These are phyloP conservation scores for Tulasnella sp. DNA, from an alignment of 768 basidiomycete species.

Conservation along the genomic window DNA sequence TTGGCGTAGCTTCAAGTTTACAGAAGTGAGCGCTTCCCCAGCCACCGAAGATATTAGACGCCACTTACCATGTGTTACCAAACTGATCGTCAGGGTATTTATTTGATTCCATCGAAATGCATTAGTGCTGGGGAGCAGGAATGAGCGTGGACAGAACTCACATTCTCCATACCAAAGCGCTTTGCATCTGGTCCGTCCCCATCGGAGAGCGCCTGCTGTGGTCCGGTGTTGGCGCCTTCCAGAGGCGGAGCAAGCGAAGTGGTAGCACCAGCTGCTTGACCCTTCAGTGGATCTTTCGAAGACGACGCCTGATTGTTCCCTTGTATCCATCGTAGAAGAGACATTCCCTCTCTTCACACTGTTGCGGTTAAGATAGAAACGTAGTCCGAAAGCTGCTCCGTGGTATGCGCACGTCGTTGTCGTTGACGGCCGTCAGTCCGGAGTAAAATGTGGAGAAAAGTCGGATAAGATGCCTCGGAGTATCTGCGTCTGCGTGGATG, in stretches of 20 bases:
- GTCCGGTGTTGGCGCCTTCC: background rate
- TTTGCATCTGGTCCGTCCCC: constrained; percentile 49
- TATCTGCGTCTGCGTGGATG: too few relatives aligned
- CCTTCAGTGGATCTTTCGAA: background rate
- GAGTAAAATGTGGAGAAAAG: too few relatives aligned
- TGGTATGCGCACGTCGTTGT: too few relatives aligned
- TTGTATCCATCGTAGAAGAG: constrained; percentile 19
- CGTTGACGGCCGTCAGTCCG: too few relatives aligned
- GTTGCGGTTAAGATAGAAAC: too few relatives aligned
- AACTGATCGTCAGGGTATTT: background rate
- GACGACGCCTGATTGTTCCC: constrained; percentile 11
- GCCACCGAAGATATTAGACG: constrained; percentile 1
- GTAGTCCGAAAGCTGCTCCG: too few relatives aligned
- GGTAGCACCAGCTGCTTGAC: background rate
- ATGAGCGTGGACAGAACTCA: constrained; percentile 34
- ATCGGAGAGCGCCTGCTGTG: background rate
- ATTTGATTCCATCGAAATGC: background rate
- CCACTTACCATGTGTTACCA: constrained; percentile 82
- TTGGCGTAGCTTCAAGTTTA: constrained; percentile 71
- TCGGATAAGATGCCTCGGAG: too few relatives aligned
- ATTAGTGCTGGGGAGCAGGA: background rate
- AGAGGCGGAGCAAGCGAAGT: background rate
- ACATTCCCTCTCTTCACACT: constrained; percentile 2
- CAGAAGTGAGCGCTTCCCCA: background rate
- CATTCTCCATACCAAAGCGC: constrained; percentile 95